Evolutionary conservation across 2,329 filamentous ascomycete genomes (phyloP), one percentile per base, ranked within the genome.

Genomic region (Aphanocladium album): DNA sequence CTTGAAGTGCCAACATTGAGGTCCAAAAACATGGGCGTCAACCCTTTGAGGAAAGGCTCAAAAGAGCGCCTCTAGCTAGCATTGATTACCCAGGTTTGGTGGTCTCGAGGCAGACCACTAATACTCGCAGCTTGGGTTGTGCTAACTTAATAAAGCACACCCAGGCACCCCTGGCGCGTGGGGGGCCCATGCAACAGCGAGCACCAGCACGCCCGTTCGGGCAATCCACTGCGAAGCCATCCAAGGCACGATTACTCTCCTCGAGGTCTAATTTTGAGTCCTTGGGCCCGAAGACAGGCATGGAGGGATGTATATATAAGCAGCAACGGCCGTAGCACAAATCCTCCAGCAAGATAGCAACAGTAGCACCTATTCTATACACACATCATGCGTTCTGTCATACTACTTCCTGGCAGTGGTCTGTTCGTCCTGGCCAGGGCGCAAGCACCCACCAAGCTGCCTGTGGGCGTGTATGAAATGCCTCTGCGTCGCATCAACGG

Each of bases 401-500:
- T 19, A 21, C 21, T 46, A 46, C 43, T 46, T 2, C 19, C 23
- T 25, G 19, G 43, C 9, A 46, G 19, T 25, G 19, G 19, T 14
- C 37, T 45, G n/a, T 37, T 55, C 16, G 52, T 21, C 8, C 14
- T 19, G 19, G 14, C 12, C 7, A 8, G 55, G 21, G 50, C 62
- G 16, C 45, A 56, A 14, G 60, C 60, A 3, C 41, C 51, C 2
- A 47, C 59, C 2, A 33, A 53, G 30, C 35, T 62, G 9, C 59
- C 55, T 8, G 30, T 57, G n/a, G 63, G 63, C 11, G 60, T 63
- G 5, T 50, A 60, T 16, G 45, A 61, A 19, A 41, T 60, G 14
- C 63, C 63, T 2, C 53, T 63, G 39, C 50, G 53, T 45, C 55
- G 63, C 47, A 62, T 58, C 39, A 64, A 61, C 52, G 60, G 63